These are phyloP conservation scores for Tuctoria greenei DNA, from an alignment of 176 grass and related monocot species.

Conservation along the genomic window DNA sequence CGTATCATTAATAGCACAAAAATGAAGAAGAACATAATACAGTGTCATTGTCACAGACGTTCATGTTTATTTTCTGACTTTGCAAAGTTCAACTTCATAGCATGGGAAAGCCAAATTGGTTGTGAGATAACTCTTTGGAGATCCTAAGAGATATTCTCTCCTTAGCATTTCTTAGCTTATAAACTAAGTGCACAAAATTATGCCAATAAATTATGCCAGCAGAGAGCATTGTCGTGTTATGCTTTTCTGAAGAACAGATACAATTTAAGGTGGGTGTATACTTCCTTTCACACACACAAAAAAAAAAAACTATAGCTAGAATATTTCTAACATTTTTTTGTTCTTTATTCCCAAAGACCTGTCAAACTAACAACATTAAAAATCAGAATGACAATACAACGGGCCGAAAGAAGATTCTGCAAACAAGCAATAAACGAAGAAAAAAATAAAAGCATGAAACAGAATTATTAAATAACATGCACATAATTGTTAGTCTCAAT, in stretches of 20 bases:
- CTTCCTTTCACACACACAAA: neutral
- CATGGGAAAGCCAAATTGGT: slow-evolving; percentile 41
- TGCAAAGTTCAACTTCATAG: slow-evolving; percentile 23
- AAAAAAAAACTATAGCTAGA: slow-evolving; percentile 9
- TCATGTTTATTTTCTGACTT: slow-evolving; percentile 30
- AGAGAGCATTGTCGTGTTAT: slow-evolving; percentile 13
- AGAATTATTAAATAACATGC: neutral
- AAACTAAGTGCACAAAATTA: slow-evolving; percentile 37
- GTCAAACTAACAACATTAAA: neutral
- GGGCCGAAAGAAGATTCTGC: neutral
- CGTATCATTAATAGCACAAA: slow-evolving; percentile 27
- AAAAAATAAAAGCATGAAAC: neutral
- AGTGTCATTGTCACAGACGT: slow-evolving; percentile 27
- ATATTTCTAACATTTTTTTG: neutral
- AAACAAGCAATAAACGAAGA: neutral
- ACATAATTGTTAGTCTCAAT: slow-evolving; percentile 1
- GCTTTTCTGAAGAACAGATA: slow-evolving; percentile 18
- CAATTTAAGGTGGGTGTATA: neutral
- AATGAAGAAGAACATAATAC: slow-evolving; percentile 29
- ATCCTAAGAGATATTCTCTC: slow-evolving; percentile 44
- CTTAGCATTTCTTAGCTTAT: slow-evolving; percentile 10
- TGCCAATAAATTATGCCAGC: slow-evolving; percentile 32
- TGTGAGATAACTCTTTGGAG: slow-evolving; percentile 10
- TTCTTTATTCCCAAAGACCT: neutral
- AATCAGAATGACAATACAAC: neutral